Evolutionary conservation across 108 stramenopile genomes (phyloP), one percentile per base, ranked within the genome.

Genomic region (Cyclotella sp.): DNA sequence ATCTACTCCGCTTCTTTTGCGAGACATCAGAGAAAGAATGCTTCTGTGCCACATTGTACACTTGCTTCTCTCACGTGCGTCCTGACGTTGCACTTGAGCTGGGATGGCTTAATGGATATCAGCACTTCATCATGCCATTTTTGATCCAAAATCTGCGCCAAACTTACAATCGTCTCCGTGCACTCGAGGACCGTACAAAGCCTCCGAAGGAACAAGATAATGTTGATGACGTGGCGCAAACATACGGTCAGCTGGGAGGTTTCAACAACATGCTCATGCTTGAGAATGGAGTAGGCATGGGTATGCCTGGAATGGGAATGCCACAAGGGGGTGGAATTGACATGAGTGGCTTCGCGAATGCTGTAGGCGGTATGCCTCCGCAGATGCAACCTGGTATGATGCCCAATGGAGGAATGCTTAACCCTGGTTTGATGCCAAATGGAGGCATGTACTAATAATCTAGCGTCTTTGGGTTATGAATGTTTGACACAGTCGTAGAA

Each of bases 71-170:
- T 53, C 96, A 98, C 68, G 85, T 99, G 72, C 89, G 93, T 47
- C 98, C 99, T 9, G 99, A 99, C 85, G 89, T 99, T 41, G 99
- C 93, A 55, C 77, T 99, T 53, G 99, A 99, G 73, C 93, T 99
- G 45, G 99, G 97, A 66, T 99, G 99, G 99, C 85, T 98, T 78
- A 96, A 98, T 69, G 96, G 96, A 29, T 97, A 98, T 89, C 91
- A 92, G 60, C 90, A 99, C 87, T 98, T 92, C 82, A 89, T 95
- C 64, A 99, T 99, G 98, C 99, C 99, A 22, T 99, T 92, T 88
- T 84, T 99, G 72, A 94, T 99, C 57, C 98, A 99, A 86, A 98
- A 95, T 53, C 86, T 98, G 86, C 90, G 94, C 45, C 90, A 97
- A 70, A 93, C 97, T 15, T 85, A 93, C 78, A 86, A 86, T 42